Evolutionary conservation across 768 basidiomycete genomes (phyloP).

Genomic region (Russula ochroleuca): DNA sequence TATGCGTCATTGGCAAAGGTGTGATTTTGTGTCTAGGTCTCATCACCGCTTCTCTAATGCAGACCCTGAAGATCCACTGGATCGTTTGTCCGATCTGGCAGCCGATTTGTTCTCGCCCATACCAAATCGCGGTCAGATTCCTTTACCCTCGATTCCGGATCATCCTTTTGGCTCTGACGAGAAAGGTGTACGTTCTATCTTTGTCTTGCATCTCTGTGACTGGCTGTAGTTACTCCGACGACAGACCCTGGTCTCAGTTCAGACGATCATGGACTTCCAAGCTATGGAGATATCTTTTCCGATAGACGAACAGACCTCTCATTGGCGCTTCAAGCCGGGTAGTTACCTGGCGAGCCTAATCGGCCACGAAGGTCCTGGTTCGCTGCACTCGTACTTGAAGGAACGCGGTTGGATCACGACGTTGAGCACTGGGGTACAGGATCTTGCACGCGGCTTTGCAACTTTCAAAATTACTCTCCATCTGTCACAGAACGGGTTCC

Average conservation of each 20-base stretch:
- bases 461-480: conserved; percentile 82
- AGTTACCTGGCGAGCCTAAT: conserved; percentile 75
- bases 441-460: conserved; percentile 76
- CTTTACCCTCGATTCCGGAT: conserved; percentile 60
- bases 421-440: conserved; percentile 64
- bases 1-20: conserved; percentile 81
- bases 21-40: conserved; percentile 10
- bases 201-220: background rate
- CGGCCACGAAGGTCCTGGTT: conserved; percentile 92
- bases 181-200: conserved; percentile 53
- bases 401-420: conserved; percentile 80
- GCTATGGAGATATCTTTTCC: conserved; percentile 80
- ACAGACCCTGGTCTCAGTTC: conserved; percentile 76
- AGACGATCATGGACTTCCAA: conserved; percentile 86
- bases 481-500: conserved; percentile 81
- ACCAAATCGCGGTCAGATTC: conserved; percentile 54
- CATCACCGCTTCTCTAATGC: background rate
- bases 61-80: conserved; percentile 57
- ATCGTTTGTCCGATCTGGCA: conserved; percentile 60
- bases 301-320: conserved; percentile 62
- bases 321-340: conserved; percentile 76
- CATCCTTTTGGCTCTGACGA: conserved; percentile 72
- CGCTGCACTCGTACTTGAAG: conserved; percentile 87
- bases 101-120: conserved; percentile 70
- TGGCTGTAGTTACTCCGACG: conserved; percentile 23